These are phyloP conservation scores for Platanus orientalis DNA, from an alignment of 164 flowering plant species.

Conservation along the genomic window DNA sequence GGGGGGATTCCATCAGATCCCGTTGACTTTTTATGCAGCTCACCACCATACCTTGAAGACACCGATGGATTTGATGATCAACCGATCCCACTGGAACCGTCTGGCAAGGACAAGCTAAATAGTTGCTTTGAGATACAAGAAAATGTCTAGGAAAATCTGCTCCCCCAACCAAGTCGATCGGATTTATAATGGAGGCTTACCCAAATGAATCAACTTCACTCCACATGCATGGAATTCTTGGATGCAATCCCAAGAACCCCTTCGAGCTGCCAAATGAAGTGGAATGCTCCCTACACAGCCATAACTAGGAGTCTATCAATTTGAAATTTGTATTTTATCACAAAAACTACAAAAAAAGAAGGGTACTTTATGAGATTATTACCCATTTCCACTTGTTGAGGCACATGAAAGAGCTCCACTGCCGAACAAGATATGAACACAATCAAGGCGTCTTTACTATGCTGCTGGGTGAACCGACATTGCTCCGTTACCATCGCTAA, in stretches of 20 bases:
- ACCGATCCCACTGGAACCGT: no score
- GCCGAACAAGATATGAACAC: conserved; percentile 72
- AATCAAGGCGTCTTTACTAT: conserved; percentile 71
- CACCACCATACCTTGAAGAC: no score
- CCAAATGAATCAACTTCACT: conserved; percentile 85
- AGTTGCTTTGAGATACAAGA: no score
- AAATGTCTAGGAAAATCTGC: no score
- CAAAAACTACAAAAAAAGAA: neutral
- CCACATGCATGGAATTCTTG: conserved; percentile 92
- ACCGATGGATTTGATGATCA: no score
- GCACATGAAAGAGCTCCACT: conserved; percentile 92
- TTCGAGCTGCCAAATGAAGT: conserved; percentile 96
- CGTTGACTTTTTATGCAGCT: no score
- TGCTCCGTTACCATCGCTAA: conserved; percentile 88
- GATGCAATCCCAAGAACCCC: conserved; percentile 90
- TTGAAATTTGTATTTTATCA: neutral
- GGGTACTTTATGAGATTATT: conserved; percentile 11
- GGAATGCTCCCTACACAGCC: conserved; percentile 88
- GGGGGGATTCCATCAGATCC: no score
- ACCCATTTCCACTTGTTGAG: conserved; percentile 87
- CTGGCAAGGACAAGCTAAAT: no score
- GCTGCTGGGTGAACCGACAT: conserved; percentile 92
- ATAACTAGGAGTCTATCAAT: conserved; percentile 19
- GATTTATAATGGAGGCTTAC: conserved; percentile 46
- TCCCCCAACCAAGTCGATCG: no score